Evolutionary conservation across 345 rosid species (phyloP), one percentile per base, ranked within the genome.

Genomic region (Melastoma malabathricum): DNA sequence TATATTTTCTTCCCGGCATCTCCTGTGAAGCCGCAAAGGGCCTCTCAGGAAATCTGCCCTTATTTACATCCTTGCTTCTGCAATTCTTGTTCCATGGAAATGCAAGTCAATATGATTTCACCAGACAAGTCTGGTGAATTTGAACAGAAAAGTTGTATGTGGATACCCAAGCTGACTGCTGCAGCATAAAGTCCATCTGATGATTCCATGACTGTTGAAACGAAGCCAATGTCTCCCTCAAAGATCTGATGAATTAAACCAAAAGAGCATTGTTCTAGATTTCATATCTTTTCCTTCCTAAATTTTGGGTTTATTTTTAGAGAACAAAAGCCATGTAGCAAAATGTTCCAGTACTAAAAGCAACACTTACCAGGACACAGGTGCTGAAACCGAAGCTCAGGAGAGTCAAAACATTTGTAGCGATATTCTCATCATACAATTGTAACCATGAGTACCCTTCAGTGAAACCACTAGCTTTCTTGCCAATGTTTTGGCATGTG

Each of bases 141-240:
- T 62, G 95, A 81, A 67, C 75, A 87, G 67, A 87, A 75, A 15
- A 92, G 71, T 78, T 92, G 98, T 47, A 92, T 66, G 64, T 73
- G 80, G 62, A 92, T 71, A 64, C 95, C 94, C 76, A 92, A 68
- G 70, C 89, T 81, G 65, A 88, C 89, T 60, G 99, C 95, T 48
- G 83, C 95, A 1, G 94, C 95, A 68, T 85, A 87, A 25, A 92
- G 78, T 67, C 74, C 90, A 75, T 83, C 83, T 44, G 95, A 82
- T 58, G 74, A 82, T 63, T 79, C 86, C 78, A 82, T 74, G 48
- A 76, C 72, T 16, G 75, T 65, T 20, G 83, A 61, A 50, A 82
- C 68, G 66, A 77, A 79, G 72, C 61, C 55, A 48, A 19, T 57
- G 51, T 68, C 90, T 44, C 90, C 90, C 63, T 79, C 90, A 65